Base-by-base conservation (phyloP, 2,329 filamentous ascomycete genomes). In the Dothideomycetes sp. region DNA sequence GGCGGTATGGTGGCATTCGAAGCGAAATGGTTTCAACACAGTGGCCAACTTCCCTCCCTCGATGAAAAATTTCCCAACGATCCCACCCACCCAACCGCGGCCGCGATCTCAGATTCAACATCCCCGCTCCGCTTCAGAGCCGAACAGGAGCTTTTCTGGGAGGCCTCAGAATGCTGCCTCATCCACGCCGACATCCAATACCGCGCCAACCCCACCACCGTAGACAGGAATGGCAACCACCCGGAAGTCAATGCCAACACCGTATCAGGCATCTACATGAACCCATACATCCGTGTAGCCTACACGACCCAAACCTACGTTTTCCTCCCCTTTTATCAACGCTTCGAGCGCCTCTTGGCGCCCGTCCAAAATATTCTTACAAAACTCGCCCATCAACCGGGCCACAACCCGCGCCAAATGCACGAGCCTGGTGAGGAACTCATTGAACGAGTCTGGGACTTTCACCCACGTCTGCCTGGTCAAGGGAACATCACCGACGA, bases 1-100 rank as follows among this genome's bases (percentile, higher is more conserved):
- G 79, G 81, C 37, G 83, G 83, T 16, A 85, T 86, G 73, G 78
- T 76, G 2, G 75, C 75, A 2, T 79, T 79, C 58, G 71, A 79
- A 52, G 77, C 73, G 2, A 60, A 62, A 35, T 77, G 72, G 56
- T 73, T 81, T 34, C 73, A 77, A 49, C 59, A 37, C 15, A 38
- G 40, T 8, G 15, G 11, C 9, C 16, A 14, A 9, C 30, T 10
- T n/a, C 4, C 12, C 10, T 18, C 19, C 14, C 14, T 32, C 4
- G 29, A 15, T 1, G n/a, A 12, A 2, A 17, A 11, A 11, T 27
- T 16, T 12, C 16, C 24, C 18, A 15, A 12, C 4, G n/a, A 16
- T 14, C 18, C 16, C 29, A 27, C 12, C 36, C 22, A 32, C 16
- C 15, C 7, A 4, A 32, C 29, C n/a, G n/a, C n/a, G n/a, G n/a